Conservation (phyloP, 768 basidiomycete genomes). For the Guyanaporus albipodus region DNA sequence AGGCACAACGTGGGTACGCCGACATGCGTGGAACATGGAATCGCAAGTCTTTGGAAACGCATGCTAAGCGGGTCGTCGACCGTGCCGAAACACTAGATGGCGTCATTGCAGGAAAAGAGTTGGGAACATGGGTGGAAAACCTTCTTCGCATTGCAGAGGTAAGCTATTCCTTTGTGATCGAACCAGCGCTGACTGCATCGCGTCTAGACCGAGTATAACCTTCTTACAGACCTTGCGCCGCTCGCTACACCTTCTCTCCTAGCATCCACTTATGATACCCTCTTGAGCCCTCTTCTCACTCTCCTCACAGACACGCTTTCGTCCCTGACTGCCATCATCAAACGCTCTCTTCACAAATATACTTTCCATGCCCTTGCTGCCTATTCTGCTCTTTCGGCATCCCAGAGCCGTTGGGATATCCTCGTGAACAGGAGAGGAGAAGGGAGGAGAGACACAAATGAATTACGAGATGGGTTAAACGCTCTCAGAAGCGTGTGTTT, state of each 20-base stretch:
- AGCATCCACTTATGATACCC: constrained; percentile 54
- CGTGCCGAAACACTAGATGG: constrained; percentile 67
- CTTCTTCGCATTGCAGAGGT: constrained; percentile 68
- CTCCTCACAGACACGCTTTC: constrained; percentile 65
- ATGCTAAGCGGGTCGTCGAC: constrained; percentile 65
- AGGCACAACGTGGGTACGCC: constrained; percentile 78
- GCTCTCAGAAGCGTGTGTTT: constrained; percentile 65
- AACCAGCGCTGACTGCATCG: neutral
- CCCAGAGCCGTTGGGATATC: constrained; percentile 66
- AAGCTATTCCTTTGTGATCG: constrained; percentile 11
- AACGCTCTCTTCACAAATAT: constrained; percentile 73
- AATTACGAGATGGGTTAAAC: constrained; percentile 66
- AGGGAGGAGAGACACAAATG: constrained; percentile 50
- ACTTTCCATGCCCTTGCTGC: constrained; percentile 75
- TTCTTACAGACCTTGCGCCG: constrained; percentile 60
- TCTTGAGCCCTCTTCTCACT: constrained; percentile 60
- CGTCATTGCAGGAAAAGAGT: constrained; percentile 62
- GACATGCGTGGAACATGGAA: constrained; percentile 84
- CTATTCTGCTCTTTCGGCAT: constrained; percentile 53
- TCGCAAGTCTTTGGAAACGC: constrained; percentile 67
- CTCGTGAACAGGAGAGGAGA: constrained; percentile 52
- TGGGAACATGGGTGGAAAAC: constrained; percentile 66
- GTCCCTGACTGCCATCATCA: constrained; percentile 61
- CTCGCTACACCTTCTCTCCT: constrained; percentile 49
- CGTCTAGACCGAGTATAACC: constrained; percentile 60